Conservation (phyloP, 495 filamentous ascomycete genomes). For the Physcia stellaris region DNA sequence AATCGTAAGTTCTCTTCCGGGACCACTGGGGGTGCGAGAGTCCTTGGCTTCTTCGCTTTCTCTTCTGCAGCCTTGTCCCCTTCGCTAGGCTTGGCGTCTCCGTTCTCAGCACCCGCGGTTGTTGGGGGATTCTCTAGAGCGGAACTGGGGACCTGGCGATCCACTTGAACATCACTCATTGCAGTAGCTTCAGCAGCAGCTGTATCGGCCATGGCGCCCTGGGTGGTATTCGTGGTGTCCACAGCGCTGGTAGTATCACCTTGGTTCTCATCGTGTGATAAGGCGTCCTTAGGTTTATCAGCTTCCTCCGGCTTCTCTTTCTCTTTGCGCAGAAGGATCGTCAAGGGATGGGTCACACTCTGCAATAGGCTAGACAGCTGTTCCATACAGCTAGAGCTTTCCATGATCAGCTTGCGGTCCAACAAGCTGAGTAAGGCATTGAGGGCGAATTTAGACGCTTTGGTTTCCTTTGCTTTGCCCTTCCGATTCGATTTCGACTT, state of each 20-base stretch:
- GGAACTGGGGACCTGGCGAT: too few relatives aligned
- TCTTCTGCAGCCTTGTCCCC: slow-evolving; percentile 34
- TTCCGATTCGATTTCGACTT: slow-evolving; percentile 69
- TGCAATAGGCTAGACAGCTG: slow-evolving; percentile 74
- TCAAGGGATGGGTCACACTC: slow-evolving; percentile 77
- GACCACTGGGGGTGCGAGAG: slow-evolving; percentile 70
- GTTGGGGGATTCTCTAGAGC: slow-evolving; percentile 16
- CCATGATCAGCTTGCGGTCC: slow-evolving; percentile 84
- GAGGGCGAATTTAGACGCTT: slow-evolving; percentile 75
- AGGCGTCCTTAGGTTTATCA: slow-evolving; percentile 14
- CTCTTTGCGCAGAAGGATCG: slow-evolving; percentile 67
- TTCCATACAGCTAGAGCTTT: slow-evolving; percentile 92
- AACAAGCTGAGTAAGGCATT: slow-evolving; percentile 81
- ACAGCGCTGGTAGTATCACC: slow-evolving; percentile 8
- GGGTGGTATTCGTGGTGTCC: background rate
- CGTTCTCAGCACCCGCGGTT: background rate
- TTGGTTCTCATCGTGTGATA: slow-evolving; percentile 9
- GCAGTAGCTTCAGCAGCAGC: background rate
- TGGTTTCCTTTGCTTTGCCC: slow-evolving; percentile 73
- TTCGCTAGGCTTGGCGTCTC: slow-evolving; percentile 14
- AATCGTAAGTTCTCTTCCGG: slow-evolving; percentile 82
- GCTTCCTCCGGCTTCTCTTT: slow-evolving; percentile 44
- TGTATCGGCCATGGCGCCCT: background rate
- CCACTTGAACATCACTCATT: slow-evolving; percentile 20
- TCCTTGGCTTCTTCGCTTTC: slow-evolving; percentile 56